Evolutionary conservation across 176 grass and related monocot genomes (phyloP), one percentile per base, ranked within the genome.

Genomic region (Bromus sterilis): DNA sequence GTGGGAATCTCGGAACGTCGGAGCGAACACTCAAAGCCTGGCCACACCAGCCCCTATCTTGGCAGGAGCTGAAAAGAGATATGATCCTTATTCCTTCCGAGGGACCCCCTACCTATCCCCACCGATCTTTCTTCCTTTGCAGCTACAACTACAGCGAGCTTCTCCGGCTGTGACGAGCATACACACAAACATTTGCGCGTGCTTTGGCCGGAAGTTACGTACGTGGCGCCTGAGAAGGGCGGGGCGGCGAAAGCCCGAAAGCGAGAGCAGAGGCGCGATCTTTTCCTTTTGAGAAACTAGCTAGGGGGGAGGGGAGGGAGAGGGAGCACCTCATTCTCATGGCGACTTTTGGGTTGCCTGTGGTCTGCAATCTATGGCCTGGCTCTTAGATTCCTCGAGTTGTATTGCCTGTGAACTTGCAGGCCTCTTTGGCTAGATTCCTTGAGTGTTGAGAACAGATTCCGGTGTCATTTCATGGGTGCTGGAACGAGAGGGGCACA

Each of bases 51-150:
- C 81, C 75, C 84, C 81, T 69, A 94, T 94, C 84, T 91, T 59
- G 57, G 79, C 83, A 82, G 86, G 80, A 89, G 91, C 77, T 89
- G 80, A 78, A 93, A 91, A 89, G 90, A 94, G 88, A 98, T 91
- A 89, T 98, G 91, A 89, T 95, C 92, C 91, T 90, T 95, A 85
- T 90, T 92, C 84, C 39, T 86, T 86, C 91, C 85, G 80, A 66
- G 63, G 80, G 71, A 44, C 62, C 74, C 23, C 42, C 36, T 57
- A 88, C 71, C 84, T 56, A 49, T 34, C 56, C 57, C 88, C 20
- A 75, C 77, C 66, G 21, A 60, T 83, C 68, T 83, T 90, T 93
- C 48, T 44, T 78, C 66, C 76, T 66, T 88, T 91, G 74, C 73
- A 80, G 81, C 81, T 79, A 42, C 83, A 75, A 32, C 56, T 84